Evolutionary conservation across 768 basidiomycete genomes (phyloP).

Genomic region (Dacryopinax spathularia): DNA sequence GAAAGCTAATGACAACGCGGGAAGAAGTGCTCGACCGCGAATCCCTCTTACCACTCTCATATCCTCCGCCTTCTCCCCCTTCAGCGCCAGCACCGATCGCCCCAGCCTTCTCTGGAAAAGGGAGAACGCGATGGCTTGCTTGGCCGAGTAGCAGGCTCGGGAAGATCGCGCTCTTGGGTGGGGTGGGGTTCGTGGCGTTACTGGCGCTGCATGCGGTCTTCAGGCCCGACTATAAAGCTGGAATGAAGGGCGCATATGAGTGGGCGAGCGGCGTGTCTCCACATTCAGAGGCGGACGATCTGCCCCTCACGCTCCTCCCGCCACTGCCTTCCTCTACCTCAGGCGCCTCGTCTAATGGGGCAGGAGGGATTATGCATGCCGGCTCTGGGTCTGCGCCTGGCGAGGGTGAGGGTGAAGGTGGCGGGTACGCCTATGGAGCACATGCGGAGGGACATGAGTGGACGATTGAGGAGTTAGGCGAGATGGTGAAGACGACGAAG

Average conservation of each 20-base stretch:
- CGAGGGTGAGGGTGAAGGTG: neutral
- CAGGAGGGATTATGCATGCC: neutral
- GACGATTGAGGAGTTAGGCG: constrained; percentile 23
- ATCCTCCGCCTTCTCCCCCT: neutral
- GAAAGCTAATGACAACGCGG: neutral
- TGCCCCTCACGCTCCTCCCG: neutral
- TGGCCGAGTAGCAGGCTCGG: neutral
- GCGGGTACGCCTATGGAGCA: neutral
- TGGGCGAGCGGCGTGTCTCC: neutral
- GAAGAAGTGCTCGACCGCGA: neutral
- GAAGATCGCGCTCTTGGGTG: neutral
- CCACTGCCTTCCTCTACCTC: neutral
- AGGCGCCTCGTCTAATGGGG: neutral
- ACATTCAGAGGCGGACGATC: neutral
- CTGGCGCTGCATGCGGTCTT: neutral
- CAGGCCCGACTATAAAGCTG: neutral
- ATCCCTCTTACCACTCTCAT: neutral
- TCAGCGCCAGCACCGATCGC: neutral
- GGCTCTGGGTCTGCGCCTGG: neutral
- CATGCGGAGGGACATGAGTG: constrained; percentile 13
- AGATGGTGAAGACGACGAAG: constrained; percentile 26
- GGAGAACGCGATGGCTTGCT: neutral
- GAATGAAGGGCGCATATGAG: neutral
- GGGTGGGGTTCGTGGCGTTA: neutral
- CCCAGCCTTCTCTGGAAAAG: neutral